Evolutionary conservation across 805 yeast species (phyloP).

Genomic region (Kodamaea hsintzibuensis): DNA sequence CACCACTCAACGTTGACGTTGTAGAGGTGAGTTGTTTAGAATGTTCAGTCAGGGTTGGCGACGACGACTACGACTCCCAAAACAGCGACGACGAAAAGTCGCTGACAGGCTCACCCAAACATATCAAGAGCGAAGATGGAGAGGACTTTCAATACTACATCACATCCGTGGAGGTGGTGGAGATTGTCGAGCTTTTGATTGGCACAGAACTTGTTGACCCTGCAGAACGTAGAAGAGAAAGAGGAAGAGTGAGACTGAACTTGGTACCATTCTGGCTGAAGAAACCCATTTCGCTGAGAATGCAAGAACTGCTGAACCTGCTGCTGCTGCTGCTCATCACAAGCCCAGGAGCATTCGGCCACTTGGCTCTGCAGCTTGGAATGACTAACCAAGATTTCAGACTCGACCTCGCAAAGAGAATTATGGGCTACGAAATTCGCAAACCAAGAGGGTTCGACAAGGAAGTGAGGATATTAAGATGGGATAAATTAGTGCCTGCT

Average conservation of each 20-base stretch:
- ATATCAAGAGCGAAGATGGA: constrained; percentile 22
- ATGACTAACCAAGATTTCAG: constrained; percentile 39
- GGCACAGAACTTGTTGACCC: constrained; percentile 49
- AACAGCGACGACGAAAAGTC: constrained; percentile 24
- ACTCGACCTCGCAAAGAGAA: constrained; percentile 60
- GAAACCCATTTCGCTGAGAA: constrained; percentile 52
- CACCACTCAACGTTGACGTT: constrained; percentile 40
- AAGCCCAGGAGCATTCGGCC: not conserved
- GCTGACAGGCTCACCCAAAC: constrained; percentile 6
- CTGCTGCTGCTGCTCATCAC: constrained; percentile 3
- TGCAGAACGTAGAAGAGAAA: constrained; percentile 56
- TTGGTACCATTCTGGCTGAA: constrained; percentile 68
- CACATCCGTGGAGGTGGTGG: constrained; percentile 67
- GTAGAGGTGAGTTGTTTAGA: constrained; percentile 63
- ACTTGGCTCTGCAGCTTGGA: constrained; percentile 2
- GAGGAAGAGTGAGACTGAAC: constrained; percentile 68
- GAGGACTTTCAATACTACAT: constrained; percentile 47
- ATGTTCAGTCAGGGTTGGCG: constrained; percentile 37
- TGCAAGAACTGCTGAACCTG: constrained; percentile 25
- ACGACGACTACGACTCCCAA: constrained; percentile 24
- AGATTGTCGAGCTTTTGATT: constrained; percentile 60
- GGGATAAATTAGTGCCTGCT: constrained; percentile 63
- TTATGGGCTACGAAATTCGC: constrained; percentile 61
- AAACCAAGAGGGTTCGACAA: constrained; percentile 71
- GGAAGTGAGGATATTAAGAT: constrained; percentile 60